These are phyloP conservation scores for Trichoderma simmonsii DNA, from an alignment of 2,329 filamentous ascomycete genomes.

Conservation along the genomic window DNA sequence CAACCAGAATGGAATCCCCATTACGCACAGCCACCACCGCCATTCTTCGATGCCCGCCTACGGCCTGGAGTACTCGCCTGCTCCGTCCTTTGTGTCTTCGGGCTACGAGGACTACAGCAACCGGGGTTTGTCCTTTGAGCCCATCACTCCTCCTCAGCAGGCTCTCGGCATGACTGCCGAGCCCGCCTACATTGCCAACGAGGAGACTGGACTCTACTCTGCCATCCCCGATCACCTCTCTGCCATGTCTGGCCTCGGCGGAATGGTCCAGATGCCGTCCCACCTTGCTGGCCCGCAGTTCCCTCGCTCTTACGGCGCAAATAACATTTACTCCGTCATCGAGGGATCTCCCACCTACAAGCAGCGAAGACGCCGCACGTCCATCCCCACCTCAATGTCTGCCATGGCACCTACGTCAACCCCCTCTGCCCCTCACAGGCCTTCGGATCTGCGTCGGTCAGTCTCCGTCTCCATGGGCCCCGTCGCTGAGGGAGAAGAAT, in stretches of 20 bases:
- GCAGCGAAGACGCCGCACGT: conserved; percentile 89
- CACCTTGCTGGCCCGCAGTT: conserved; percentile 80
- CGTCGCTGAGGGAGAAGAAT: conserved; percentile 75
- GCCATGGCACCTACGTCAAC: conserved; percentile 64
- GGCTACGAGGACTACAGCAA: conserved; percentile 98
- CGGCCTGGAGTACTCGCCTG: conserved; percentile 91
- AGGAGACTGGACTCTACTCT: conserved; percentile 94
- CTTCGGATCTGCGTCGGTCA: conserved; percentile 87
- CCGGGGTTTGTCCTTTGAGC: conserved; percentile 92
- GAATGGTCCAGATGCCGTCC: conserved; percentile 85
- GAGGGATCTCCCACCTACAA: conserved; percentile 99
- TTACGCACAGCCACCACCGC: conserved; percentile 80
- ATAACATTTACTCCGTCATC: conserved; percentile 91
- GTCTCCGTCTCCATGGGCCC: conserved; percentile 84
- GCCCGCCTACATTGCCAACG: conserved; percentile 95
- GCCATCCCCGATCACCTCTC: conserved; percentile 83
- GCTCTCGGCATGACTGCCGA: conserved; percentile 76
- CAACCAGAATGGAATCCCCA: conserved; percentile 85
- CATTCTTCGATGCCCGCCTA: conserved; percentile 99
- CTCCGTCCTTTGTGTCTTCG: conserved; percentile 96
- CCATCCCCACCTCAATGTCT: conserved; percentile 76
- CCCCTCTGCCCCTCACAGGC: conserved; percentile 64
- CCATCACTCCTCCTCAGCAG: conserved; percentile 92
- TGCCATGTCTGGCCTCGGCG: conserved; percentile 72
- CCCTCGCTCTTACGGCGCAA: conserved; percentile 65